Conservation (phyloP, 2,329 filamentous ascomycete genomes). For the Sphaceloma murrayae region DNA sequence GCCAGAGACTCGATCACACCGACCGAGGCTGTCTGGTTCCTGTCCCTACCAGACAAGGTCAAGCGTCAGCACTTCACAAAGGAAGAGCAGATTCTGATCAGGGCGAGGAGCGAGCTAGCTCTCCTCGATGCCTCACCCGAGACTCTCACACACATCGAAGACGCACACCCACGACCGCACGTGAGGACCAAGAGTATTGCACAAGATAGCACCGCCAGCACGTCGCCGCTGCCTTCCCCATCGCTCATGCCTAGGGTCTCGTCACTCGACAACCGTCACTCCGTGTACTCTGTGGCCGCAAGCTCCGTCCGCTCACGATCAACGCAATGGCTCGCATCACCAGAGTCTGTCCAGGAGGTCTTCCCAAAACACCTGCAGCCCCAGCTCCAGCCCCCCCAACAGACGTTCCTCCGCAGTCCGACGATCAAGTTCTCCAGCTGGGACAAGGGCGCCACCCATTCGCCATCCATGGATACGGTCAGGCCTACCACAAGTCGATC, state of each 20-base stretch:
- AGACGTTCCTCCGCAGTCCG: conserved; percentile 13
- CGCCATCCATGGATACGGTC: conserved; percentile 1
- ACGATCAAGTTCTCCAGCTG: conserved; percentile 5
- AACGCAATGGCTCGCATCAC: conserved; percentile 6
- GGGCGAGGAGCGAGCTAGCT: conserved; percentile 41
- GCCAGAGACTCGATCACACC: conserved; percentile 12
- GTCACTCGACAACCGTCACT: conserved; percentile 6
- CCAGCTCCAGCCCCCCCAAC: conserved; percentile 2
- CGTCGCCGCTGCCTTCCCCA: conserved; percentile 3
- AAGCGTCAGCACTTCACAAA: conserved; percentile 59
- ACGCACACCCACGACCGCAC: conserved; percentile 10
- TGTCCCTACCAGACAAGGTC: conserved; percentile 62
- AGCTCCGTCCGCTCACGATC: neutral
- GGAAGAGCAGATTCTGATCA: conserved; percentile 59
- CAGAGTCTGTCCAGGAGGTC: conserved; percentile 3
- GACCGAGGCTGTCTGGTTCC: conserved; percentile 55
- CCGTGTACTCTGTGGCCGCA: conserved; percentile 6
- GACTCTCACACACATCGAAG: conserved; percentile 11
- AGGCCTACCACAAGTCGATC: conserved; percentile 6
- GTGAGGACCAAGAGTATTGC: conserved; percentile 12
- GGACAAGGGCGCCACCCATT: neutral
- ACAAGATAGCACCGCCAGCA: conserved; percentile 4
- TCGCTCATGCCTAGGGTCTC: conserved; percentile 7
- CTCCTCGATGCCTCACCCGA: conserved; percentile 18
- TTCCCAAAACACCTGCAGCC: conserved; percentile 13